Evolutionary conservation across 208 protist genomes (phyloP), one percentile per base, ranked within the genome.

Genomic region (Acanthamoeba triangularis): DNA sequence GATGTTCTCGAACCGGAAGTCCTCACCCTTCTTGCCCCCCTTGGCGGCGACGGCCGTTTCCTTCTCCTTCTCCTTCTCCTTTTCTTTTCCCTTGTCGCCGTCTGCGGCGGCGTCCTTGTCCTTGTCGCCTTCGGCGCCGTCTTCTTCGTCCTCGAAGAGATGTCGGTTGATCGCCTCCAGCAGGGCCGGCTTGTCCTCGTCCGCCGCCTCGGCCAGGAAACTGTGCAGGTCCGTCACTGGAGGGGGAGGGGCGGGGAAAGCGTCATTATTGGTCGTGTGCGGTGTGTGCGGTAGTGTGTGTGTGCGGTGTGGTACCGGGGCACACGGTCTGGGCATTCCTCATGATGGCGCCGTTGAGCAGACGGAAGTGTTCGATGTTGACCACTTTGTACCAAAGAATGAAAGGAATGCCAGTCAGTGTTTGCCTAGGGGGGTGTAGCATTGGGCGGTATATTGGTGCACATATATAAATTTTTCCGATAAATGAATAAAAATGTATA

Each of bases 201-300:
- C 76, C 35, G 35, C 13, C 44, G 76, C 76, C 41, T 85, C 76
- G 20, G 59, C 84, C 54, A 91, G 30, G 41, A 91, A 91, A 47
- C 56, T 91, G 56, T 91, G 84, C 25, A 91, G 84, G 33, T 91
- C 84, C 56, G 84, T 72, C 35, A 91, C 84, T 91, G n/a, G n/a
- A 37, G n/a, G 13, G n/a, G 14, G 3, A 28, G 69, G 20, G 11
- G 30, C 1, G n/a, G n/a, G 2, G 69, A 2, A 65, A 65, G 20
- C 2, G 25, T 65, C 37, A 41, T 67, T 67, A 4, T 67, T 67
- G 28, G 69, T 78, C 30, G 59, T 65, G 59, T 65, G 20, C 14
- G 14, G 59, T n/a, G 59, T 65, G 59, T 65, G 23, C 59, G 14
- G 30, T 72, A n/a, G 65, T 37, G 20, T 8, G 10, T 10, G 7